These are phyloP conservation scores for Diplotaxis tenuifolia DNA, from an alignment of 345 rosid genomes.

Conservation along the genomic window DNA sequence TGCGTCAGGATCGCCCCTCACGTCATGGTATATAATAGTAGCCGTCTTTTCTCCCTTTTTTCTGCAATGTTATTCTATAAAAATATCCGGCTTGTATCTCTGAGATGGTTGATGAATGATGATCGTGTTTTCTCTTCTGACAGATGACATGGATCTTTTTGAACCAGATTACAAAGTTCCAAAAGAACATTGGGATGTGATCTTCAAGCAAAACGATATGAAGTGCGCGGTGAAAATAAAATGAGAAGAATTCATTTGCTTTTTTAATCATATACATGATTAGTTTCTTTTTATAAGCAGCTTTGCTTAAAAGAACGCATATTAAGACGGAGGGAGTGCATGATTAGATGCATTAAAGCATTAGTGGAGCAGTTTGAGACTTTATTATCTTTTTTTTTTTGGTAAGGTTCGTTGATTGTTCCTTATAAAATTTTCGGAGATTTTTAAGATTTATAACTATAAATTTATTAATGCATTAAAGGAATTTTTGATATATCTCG, in stretches of 20 bases:
- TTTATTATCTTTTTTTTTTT: not conserved
- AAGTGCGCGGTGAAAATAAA: constrained; percentile 16
- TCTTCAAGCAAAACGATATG: not conserved
- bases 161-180: constrained; percentile 72
- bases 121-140: constrained; percentile 11
- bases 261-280: constrained; percentile 20
- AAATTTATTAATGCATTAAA: not conserved
- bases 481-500: not conserved
- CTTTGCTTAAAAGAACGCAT: too few species aligned
- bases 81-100: not conserved
- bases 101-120: not conserved
- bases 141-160: constrained; percentile 99
- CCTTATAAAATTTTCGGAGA: not conserved
- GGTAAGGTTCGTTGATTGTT: constrained; percentile 1
- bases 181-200: constrained; percentile 59
- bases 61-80: not conserved
- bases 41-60: not conserved
- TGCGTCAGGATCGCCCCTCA: constrained; percentile 97
- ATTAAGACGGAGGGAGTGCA: too few species aligned
- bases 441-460: not conserved
- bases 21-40: constrained; percentile 70
- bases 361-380: constrained; percentile 16
- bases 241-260: constrained; percentile 24
- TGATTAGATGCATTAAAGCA: too few species aligned
- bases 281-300: too few species aligned